These are phyloP conservation scores for Paramecium bursaria DNA, from an alignment of 73 alveolate genomes.

Conservation along the genomic window DNA sequence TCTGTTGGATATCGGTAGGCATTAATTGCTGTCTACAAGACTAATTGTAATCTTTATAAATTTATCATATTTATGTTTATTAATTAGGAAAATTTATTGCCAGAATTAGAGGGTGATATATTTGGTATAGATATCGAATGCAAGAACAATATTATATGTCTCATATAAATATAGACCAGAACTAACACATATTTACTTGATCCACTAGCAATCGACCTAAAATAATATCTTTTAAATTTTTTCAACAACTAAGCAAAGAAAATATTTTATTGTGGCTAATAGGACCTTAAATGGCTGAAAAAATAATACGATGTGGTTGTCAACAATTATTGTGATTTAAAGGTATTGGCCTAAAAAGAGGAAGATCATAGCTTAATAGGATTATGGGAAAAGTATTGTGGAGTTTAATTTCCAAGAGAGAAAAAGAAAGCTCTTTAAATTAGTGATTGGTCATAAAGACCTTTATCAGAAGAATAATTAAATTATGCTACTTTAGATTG, in stretches of 20 bases:
- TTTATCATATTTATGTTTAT: conserved; percentile 29
- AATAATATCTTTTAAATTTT: conserved; percentile 22
- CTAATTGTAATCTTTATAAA: conserved; percentile 44
- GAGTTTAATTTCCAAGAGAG: conserved; percentile 31
- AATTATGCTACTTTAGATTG: conserved; percentile 63
- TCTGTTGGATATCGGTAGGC: conserved; percentile 53
- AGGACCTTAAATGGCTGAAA: conserved; percentile 62
- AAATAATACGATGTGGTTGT: conserved; percentile 24
- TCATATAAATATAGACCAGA: conserved; percentile 5
- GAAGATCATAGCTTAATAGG: conserved; percentile 45
- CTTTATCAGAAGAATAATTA: conserved; percentile 42
- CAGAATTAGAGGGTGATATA: neutral
- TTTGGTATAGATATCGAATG: conserved; percentile 44
- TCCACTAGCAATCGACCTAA: conserved; percentile 9
- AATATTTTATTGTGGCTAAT: conserved; percentile 48
- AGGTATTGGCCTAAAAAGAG: conserved; percentile 57
- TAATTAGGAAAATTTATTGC: conserved; percentile 4
- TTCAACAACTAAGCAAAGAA: conserved; percentile 44
- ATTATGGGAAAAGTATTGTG: conserved; percentile 48
- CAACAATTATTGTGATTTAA: conserved; percentile 60
- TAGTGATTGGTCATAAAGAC: conserved; percentile 65
- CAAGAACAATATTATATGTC: neutral
- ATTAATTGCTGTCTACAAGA: conserved; percentile 59
- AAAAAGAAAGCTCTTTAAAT: conserved; percentile 35
- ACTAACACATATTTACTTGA: conserved; percentile 9